phyloP scores from a whole-genome alignment of 352 stramenopile genomes.

The Globisporangium nunn region DNA sequence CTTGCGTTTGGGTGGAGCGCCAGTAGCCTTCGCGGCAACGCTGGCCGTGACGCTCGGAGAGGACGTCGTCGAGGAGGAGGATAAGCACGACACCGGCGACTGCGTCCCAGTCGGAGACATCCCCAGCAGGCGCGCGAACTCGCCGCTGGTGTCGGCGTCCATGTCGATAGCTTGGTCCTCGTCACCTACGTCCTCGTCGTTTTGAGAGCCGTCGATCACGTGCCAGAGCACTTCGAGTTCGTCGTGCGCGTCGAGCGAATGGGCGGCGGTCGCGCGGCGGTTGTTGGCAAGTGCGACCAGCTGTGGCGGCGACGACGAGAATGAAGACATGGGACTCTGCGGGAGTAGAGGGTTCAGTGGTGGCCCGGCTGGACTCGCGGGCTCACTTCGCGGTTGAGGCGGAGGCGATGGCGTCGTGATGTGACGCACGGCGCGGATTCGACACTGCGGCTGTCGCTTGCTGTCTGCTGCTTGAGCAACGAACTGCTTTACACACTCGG shows the following conservation, averaged over 20 bases:
- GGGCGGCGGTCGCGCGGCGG: no score
- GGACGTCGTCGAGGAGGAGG: neutral
- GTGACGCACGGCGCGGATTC: neutral
- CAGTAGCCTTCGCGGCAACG: neutral
- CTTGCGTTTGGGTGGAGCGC: slow-evolving; percentile 2
- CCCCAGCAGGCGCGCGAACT: neutral
- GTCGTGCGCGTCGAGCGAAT: slow-evolving; percentile 4
- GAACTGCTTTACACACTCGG: neutral
- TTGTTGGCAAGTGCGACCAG: neutral
- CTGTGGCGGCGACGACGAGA: no score
- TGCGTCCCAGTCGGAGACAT: neutral
- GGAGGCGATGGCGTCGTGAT: neutral
- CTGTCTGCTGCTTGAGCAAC: neutral
- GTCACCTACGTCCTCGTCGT: neutral
- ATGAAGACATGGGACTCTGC: no score
- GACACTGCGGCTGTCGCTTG: neutral
- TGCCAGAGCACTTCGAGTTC: slow-evolving; percentile 6
- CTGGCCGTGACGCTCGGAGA: neutral
- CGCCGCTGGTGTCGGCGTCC: neutral
- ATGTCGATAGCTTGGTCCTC: neutral
- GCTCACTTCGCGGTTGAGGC: neutral
- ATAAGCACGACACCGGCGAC: neutral
- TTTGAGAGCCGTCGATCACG: neutral
- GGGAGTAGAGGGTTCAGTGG: neutral
- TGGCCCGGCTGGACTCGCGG: neutral